Evolutionary conservation across 192 early-diverging fungal genomes (phyloP).

Genomic region (Umbelopsis vinacea): DNA sequence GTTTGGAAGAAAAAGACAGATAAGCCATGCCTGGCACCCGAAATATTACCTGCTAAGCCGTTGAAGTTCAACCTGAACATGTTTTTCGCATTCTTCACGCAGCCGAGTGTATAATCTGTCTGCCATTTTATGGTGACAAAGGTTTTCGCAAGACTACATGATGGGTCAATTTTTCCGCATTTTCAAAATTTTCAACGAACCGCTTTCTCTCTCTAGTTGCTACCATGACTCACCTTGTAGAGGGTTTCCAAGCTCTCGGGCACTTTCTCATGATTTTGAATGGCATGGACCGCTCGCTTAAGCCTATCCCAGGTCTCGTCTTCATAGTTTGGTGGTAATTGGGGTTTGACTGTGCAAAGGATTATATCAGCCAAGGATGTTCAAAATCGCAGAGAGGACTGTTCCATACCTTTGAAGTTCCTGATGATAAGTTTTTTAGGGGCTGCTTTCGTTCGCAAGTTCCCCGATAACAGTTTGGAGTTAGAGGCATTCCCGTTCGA

Average conservation of each 20-base stretch:
- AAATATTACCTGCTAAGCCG: slow-evolving; percentile 40
- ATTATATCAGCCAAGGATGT: background rate
- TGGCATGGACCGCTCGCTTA: slow-evolving; percentile 71
- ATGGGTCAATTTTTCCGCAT: slow-evolving; percentile 17
- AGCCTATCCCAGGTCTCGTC: slow-evolving; percentile 66
- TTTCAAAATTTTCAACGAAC: slow-evolving; percentile 21
- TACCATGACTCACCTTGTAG: slow-evolving; percentile 59
- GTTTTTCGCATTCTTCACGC: slow-evolving; percentile 55
- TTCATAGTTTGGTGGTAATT: slow-evolving; percentile 72
- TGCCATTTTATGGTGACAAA: slow-evolving; percentile 77
- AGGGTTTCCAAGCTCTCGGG: slow-evolving; percentile 79
- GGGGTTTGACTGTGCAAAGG: slow-evolving; percentile 47
- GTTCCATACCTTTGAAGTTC: slow-evolving; percentile 58
- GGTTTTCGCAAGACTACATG: slow-evolving; percentile 65
- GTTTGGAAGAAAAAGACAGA: background rate
- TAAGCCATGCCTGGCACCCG: slow-evolving; percentile 2
- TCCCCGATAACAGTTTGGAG: background rate
- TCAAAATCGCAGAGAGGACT: background rate
- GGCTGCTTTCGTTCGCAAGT: slow-evolving; percentile 23
- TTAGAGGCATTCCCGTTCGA: slow-evolving; percentile 18
- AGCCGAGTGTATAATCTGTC: slow-evolving; percentile 65
- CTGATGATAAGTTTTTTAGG: slow-evolving; percentile 66
- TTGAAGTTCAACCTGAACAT: slow-evolving; percentile 55
- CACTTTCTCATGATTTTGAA: slow-evolving; percentile 65
- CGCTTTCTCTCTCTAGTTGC: slow-evolving; percentile 5